A percentile compares a stretch with the other conserved stretches of the same genome.
phyloP scores from a whole-genome alignment of 2,329 filamentous ascomycete genomes.

The Orbilia blumenaviensis region DNA sequence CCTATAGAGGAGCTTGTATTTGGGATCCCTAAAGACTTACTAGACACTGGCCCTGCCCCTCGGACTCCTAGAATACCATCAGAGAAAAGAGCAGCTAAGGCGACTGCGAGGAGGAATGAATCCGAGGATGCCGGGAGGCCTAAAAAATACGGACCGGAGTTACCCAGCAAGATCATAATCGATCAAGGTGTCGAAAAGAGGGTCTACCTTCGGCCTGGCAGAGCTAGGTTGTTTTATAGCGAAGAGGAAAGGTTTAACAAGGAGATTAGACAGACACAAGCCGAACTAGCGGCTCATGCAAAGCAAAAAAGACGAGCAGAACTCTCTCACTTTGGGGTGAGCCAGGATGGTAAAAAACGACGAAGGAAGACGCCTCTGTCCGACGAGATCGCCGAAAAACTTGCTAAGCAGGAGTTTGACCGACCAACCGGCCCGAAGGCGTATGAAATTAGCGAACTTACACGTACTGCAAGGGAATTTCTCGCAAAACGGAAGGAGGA shows the following conservation, averaged over 20 bases:
- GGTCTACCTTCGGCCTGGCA: conserved; percentile 13
- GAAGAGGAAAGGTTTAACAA: background rate
- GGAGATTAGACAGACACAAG: background rate
- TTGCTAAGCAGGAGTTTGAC: background rate
- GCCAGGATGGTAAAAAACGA: background rate
- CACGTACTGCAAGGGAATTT: background rate
- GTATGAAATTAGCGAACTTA: background rate
- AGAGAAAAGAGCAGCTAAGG: background rate
- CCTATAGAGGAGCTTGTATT: background rate
- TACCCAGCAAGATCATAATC: conserved; percentile 9
- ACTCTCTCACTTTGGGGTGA: background rate
- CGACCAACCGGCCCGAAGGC: background rate
- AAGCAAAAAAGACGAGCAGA: background rate
- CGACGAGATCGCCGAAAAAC: background rate
- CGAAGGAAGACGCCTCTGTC: background rate
- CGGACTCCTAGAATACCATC: too few species aligned
- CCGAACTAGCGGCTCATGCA: background rate
- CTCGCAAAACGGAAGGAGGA: background rate
- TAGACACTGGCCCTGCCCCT: background rate
- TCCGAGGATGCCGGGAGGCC: background rate
- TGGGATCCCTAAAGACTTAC: background rate
- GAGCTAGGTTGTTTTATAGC: background rate
- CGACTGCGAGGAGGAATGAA: background rate
- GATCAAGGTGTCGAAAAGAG: conserved; percentile 3
- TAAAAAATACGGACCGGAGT: background rate